These are phyloP conservation scores for Colletotrichum navitas DNA, from an alignment of 2,329 filamentous ascomycete species.

Conservation along the genomic window DNA sequence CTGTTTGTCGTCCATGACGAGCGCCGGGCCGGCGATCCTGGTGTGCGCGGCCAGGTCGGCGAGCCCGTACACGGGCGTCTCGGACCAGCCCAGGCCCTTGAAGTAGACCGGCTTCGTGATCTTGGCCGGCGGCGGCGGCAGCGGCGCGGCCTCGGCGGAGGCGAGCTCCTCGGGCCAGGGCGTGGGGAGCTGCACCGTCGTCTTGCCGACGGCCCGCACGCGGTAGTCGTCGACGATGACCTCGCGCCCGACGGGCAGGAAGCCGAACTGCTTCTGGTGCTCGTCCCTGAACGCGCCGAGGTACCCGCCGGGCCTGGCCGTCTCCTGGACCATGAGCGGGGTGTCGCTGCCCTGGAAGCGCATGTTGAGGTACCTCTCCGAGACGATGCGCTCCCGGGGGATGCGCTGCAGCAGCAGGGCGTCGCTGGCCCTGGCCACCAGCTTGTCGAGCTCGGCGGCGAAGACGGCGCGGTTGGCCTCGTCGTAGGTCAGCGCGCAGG, in stretches of 20 bases:
- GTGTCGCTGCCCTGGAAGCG: constrained; percentile 59
- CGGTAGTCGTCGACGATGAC: constrained; percentile 59
- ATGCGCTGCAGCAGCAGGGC: constrained; percentile 51
- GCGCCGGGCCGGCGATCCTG: constrained; percentile 72
- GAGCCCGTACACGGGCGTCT: constrained; percentile 77
- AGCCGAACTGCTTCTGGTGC: constrained; percentile 58
- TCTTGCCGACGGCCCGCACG: constrained; percentile 54
- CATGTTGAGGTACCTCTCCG: constrained; percentile 58
- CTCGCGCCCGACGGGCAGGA: constrained; percentile 52
- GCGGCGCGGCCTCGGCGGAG: constrained; percentile 2
- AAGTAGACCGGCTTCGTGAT: constrained; percentile 43
- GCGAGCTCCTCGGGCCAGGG: constrained; percentile 34
- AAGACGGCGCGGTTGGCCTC: constrained; percentile 41
- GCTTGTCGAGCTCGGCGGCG: constrained; percentile 44
- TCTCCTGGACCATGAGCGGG: constrained; percentile 54
- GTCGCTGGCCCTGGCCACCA: constrained; percentile 50
- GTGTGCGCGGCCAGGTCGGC: constrained; percentile 72
- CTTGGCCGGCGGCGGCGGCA: constrained; percentile 21
- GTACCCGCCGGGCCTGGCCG: constrained; percentile 42
- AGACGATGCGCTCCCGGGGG: constrained; percentile 22
- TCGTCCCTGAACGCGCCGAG: constrained; percentile 53
- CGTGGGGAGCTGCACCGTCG: constrained; percentile 25
- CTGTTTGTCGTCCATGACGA: constrained; percentile 76
- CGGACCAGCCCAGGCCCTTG: constrained; percentile 45
- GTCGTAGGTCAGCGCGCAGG: constrained; percentile 46